Percentiles rank a stretch among this genome's conserved stretches.
Conservation (phyloP, 2,329 filamentous ascomycete species). For the Madurella fahalii region DNA sequence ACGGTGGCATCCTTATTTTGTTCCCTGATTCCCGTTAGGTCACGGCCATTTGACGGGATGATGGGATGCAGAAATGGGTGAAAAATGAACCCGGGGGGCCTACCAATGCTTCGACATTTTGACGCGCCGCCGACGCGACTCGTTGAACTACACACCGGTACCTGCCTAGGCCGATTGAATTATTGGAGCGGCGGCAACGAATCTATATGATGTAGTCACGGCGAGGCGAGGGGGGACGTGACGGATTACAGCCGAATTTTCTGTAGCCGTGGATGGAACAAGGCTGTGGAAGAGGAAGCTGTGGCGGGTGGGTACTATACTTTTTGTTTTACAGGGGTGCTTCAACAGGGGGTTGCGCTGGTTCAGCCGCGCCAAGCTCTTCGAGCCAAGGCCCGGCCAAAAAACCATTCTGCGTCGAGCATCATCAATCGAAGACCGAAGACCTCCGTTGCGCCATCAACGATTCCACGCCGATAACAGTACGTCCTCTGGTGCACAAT, state of each 20-base stretch:
- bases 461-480: slow-evolving; percentile 4
- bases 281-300: not conserved
- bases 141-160: not conserved
- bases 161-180: not conserved
- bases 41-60: too few relatives aligned
- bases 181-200: not conserved
- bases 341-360: not conserved
- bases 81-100: not conserved
- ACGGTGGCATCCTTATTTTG: slow-evolving; percentile 98
- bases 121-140: not conserved
- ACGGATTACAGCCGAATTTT: too few relatives aligned
- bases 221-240: too few relatives aligned
- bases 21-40: slow-evolving; percentile 54
- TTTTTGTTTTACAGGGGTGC: not conserved
- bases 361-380: slow-evolving; percentile 5
- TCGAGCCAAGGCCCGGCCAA: slow-evolving; percentile 9
- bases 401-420: slow-evolving; percentile 20
- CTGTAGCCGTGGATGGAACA: not conserved
- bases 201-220: too few relatives aligned
- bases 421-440: not conserved
- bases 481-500: not conserved
- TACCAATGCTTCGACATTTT: slow-evolving; percentile 33
- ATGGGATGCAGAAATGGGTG: too few relatives aligned
- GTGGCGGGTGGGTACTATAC: not conserved
- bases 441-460: not conserved